Base-by-base conservation (phyloP, 257 asterid species). In the Ballota nigra region DNA sequence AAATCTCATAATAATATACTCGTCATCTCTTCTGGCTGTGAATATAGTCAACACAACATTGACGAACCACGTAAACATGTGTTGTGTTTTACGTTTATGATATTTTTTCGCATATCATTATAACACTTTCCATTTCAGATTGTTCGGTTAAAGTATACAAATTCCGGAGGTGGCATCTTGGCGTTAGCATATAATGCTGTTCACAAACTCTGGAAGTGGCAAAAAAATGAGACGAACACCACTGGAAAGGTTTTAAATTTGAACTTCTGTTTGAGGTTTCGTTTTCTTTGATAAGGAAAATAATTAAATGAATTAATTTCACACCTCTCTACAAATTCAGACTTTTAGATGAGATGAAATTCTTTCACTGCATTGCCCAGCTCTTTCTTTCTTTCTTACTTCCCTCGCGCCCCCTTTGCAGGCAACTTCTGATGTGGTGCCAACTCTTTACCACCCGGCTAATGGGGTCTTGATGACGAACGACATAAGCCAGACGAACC, bases 171-270 rank as follows among this genome's bases (percentile, higher is more conserved):
- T 64, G 78, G 87, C 36, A 84, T 88, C 47, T 70, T 88, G 76
- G 91, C 93, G 26, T 76, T 90, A 64, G 86, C 87, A 19, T 68
- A 77, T 63, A 85, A 88, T 72, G 90, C 87, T 5, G 83, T 83
- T 43, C 97, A 88, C 87, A 85, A 85, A 78, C 87, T 86, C 1
- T 90, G 96, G 97, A 90, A 86, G 76, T 90, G 91, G 97, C 83
- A 78, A 69, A 64, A 71, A 23, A 83, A 60, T 64, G 89, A 85
- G 63, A 68, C 74, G 64, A 86, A 85, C 52, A 15, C 26, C 36
- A 31, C 74, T n/a, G 93, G 86, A 79, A 86, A 80, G 91, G 87
- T 81, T 49, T 67, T 29, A 29, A n/a, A n/a, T n/a, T n/a, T n/a
- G n/a, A n/a, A 40, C 33, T 75, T 60, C 55, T 57, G 34, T 60